Evolutionary conservation across 1,284 basidiomycete species (phyloP).

Genomic region (Pisolithus thermaeus): DNA sequence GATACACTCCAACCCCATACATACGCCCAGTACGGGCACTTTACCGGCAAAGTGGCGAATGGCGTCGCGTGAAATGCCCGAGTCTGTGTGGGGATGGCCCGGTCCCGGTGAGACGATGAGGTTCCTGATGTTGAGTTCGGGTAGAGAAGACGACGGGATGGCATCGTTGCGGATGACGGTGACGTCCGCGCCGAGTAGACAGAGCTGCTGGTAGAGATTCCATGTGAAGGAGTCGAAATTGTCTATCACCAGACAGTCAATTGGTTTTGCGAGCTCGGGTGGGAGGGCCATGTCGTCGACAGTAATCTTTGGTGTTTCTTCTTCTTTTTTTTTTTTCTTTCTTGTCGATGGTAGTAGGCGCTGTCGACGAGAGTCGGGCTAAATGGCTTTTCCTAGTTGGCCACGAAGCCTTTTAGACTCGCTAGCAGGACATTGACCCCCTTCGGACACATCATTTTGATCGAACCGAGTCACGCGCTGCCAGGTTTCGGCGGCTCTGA

Average conservation of each 20-base stretch:
- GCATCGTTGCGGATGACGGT: conserved; percentile 91
- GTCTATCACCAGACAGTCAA: conserved; percentile 84
- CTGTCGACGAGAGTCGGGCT: too few relatives aligned
- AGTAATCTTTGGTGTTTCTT: too few relatives aligned
- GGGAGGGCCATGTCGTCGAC: conserved; percentile 36
- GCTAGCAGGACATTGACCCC: too few relatives aligned
- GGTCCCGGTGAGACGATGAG: conserved; percentile 97
- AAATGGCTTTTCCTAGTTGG: too few relatives aligned
- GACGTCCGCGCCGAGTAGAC: conserved; percentile 79
- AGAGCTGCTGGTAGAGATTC: conserved; percentile 92
- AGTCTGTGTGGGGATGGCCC: conserved; percentile 90
- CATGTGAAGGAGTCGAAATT: conserved; percentile 96
- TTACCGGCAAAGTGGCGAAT: conserved; percentile 90
- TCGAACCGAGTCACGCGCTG: too few relatives aligned
- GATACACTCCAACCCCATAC: conserved; percentile 98
- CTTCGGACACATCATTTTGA: too few relatives aligned
- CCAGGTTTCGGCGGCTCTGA: too few relatives aligned
- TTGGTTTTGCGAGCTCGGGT: conserved; percentile 44
- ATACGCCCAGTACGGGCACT: conserved; percentile 92
- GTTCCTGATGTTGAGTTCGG: conserved; percentile 63
- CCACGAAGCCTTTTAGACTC: too few relatives aligned
- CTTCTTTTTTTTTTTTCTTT: too few relatives aligned
- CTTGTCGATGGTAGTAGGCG: too few relatives aligned
- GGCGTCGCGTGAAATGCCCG: conserved; percentile 86
- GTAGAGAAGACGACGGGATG: conserved; percentile 66